Evolutionary conservation across 768 basidiomycete genomes (phyloP).

Genomic region (Rhodotorula diobovata): DNA sequence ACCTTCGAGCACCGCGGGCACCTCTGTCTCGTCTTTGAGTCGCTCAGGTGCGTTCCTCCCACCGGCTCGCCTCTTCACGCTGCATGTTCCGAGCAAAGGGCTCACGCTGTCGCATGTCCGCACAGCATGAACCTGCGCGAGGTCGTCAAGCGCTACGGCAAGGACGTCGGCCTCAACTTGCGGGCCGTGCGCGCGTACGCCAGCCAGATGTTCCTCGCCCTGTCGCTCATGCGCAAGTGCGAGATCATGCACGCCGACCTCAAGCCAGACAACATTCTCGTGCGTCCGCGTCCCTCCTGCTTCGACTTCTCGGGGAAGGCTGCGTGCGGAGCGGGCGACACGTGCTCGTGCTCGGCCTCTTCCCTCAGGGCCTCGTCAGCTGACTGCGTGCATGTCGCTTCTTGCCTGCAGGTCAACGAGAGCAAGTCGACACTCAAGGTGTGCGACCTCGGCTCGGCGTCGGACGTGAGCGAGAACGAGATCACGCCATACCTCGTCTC

Average conservation of each 20-base stretch:
- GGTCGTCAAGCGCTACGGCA: slow-evolving; percentile 95
- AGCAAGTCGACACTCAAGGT: slow-evolving; percentile 87
- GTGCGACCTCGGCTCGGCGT: slow-evolving; percentile 95
- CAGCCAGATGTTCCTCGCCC: slow-evolving; percentile 85
- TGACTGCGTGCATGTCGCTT: too few species aligned
- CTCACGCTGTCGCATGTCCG: not conserved
- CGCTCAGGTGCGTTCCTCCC: slow-evolving; percentile 63
- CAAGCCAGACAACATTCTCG: slow-evolving; percentile 96
- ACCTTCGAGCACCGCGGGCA: slow-evolving; percentile 98
- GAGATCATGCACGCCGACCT: slow-evolving; percentile 98
- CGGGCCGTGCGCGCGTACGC: slow-evolving; percentile 98
- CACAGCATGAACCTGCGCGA: slow-evolving; percentile 94
- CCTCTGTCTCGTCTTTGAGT: slow-evolving; percentile 91
- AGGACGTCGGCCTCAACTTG: slow-evolving; percentile 93
- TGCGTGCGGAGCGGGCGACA: too few species aligned
- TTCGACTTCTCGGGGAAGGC: not conserved
- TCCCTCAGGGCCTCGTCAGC: not conserved
- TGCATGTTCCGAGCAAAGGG: too few species aligned
- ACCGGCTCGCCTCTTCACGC: not conserved
- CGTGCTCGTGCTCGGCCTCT: too few species aligned
- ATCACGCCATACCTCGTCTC: slow-evolving; percentile 98
- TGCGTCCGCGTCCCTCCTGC: slow-evolving; percentile 49
- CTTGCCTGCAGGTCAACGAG: slow-evolving; percentile 88
- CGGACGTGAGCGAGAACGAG: slow-evolving; percentile 88
- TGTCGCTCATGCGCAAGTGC: slow-evolving; percentile 77